Conservation (phyloP, 108 stramenopile species). For the Cyclotella choctawhatcheeana region DNA sequence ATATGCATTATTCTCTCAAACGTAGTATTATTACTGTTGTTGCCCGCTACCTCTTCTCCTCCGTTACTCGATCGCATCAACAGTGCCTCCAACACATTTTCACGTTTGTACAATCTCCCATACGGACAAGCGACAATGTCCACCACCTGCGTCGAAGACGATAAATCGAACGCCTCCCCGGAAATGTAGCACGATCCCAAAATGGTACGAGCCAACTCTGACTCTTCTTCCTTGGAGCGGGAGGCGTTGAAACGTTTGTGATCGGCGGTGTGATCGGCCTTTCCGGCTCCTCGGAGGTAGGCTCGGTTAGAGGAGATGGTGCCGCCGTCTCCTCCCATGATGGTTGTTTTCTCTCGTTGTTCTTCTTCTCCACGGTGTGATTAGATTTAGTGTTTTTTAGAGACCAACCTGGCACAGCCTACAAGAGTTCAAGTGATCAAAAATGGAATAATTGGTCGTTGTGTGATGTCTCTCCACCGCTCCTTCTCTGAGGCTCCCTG, state of each 20-base stretch:
- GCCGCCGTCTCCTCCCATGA: slow-evolving; percentile 93
- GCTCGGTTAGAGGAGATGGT: slow-evolving; percentile 78
- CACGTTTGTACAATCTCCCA: slow-evolving; percentile 76
- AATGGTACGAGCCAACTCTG: slow-evolving; percentile 33
- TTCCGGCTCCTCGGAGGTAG: slow-evolving; percentile 86
- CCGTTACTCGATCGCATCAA: slow-evolving; percentile 46
- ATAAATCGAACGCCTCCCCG: slow-evolving; percentile 43
- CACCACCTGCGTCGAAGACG: neutral
- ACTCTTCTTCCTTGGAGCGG: slow-evolving; percentile 37
- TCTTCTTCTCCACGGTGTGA: no score
- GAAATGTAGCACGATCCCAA: slow-evolving; percentile 74
- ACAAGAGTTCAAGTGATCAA: no score
- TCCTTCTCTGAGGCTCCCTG: no score
- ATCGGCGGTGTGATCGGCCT: slow-evolving; percentile 70
- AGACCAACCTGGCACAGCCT: no score
- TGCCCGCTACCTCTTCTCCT: neutral
- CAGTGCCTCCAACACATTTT: slow-evolving; percentile 79
- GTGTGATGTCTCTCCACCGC: no score
- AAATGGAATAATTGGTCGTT: no score
- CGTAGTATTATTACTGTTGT: no score
- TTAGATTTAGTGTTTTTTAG: no score
- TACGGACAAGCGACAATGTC: slow-evolving; percentile 75
- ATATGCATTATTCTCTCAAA: slow-evolving; percentile 54
- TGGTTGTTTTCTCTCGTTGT: no score
- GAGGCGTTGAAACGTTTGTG: slow-evolving; percentile 26